Evolutionary conservation across 2,329 filamentous ascomycete species (phyloP).

Genomic region (Fusarium marasasianum): DNA sequence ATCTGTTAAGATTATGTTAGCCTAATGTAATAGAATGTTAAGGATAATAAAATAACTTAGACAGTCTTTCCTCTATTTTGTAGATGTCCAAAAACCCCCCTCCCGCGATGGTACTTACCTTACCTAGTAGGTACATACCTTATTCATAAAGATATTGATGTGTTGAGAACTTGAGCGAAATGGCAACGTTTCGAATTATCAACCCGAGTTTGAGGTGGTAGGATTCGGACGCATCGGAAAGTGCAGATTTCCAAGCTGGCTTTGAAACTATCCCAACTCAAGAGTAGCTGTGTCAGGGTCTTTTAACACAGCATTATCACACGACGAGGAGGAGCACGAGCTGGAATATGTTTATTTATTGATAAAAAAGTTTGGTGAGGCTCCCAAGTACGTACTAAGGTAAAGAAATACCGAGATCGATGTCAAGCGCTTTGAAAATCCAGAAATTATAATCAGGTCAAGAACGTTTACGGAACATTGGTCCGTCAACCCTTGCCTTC

Average conservation of each 20-base stretch:
- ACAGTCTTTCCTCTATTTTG: too few relatives aligned
- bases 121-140: not conserved
- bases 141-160: conserved; percentile 1
- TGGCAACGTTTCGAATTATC: not conserved
- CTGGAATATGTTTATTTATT: not conserved
- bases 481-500: not conserved
- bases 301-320: not conserved
- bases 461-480: not conserved
- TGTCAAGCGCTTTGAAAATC: not conserved
- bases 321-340: not conserved
- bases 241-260: not conserved
- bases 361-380: not conserved
- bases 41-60: too few relatives aligned
- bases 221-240: conserved; percentile 29
- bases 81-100: too few relatives aligned
- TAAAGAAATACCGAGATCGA: not conserved
- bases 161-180: not conserved
- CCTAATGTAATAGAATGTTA: too few relatives aligned
- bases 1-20: too few relatives aligned
- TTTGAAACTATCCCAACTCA: not conserved
- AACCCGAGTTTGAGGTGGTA: not conserved
- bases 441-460: not conserved
- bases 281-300: not conserved
- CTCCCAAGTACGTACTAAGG: not conserved
- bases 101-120: too few relatives aligned